These are phyloP conservation scores for Cymbidium sinense DNA, from an alignment of 106 monocot species.

Conservation along the genomic window DNA sequence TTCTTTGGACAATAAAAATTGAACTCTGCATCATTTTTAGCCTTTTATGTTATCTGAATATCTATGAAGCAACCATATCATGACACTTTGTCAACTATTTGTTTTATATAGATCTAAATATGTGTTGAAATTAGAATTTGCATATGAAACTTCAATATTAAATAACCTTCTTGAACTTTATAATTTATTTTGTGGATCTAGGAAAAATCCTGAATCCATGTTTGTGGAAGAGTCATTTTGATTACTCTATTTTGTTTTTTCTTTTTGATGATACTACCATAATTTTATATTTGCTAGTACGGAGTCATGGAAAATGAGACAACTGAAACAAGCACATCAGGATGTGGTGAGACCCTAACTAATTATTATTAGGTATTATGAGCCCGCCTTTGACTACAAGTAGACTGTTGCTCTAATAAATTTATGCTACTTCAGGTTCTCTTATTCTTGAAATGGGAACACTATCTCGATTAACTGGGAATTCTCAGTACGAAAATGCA, in stretches of 20 bases:
- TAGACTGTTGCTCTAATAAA: background rate
- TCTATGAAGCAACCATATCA: too few relatives aligned
- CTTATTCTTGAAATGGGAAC: slow-evolving; percentile 98
- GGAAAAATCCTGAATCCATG: background rate
- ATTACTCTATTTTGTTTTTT: background rate
- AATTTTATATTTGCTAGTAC: slow-evolving; percentile 36
- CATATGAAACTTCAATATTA: background rate
- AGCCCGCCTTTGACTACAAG: slow-evolving; percentile 5
- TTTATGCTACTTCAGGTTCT: slow-evolving; percentile 49
- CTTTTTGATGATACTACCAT: slow-evolving; percentile 4
- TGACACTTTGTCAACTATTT: background rate
- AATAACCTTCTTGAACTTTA: background rate
- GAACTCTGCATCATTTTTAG: background rate
- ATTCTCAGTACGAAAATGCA: slow-evolving; percentile 66
- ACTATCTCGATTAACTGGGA: slow-evolving; percentile 74
- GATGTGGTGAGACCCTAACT: slow-evolving; percentile 55
- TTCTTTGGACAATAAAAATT: background rate
- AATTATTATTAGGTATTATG: background rate
- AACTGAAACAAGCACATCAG: slow-evolving; percentile 97
- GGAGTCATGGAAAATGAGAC: slow-evolving; percentile 87
- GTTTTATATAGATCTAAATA: background rate
- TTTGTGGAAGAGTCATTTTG: background rate
- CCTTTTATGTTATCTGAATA: background rate
- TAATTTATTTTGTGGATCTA: background rate
- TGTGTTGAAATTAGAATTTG: background rate